phyloP scores from a whole-genome alignment of 2,329 filamentous ascomycete species.

The Helicocarpus griseus region DNA sequence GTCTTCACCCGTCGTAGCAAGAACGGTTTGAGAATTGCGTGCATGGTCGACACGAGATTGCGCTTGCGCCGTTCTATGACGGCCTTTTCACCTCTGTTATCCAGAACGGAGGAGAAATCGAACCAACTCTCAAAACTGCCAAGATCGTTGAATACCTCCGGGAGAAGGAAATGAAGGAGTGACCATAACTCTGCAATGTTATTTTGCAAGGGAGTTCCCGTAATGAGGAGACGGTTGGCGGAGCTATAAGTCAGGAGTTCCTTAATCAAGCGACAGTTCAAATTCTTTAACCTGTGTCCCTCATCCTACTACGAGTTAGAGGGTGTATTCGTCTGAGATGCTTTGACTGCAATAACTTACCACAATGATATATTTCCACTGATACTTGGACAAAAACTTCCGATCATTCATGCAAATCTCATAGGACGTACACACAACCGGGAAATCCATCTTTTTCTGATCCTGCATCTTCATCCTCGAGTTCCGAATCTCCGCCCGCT shows the following conservation, averaged over 20 bases:
- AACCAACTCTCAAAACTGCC: slow-evolving; percentile 95
- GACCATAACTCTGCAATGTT: slow-evolving; percentile 95
- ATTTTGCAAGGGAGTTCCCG: slow-evolving; percentile 90
- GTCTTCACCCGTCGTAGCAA: slow-evolving; percentile 81
- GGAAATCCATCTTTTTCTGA: slow-evolving; percentile 63
- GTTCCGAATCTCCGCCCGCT: slow-evolving; percentile 65
- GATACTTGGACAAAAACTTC: slow-evolving; percentile 67
- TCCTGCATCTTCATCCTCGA: slow-evolving; percentile 58
- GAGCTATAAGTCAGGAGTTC: slow-evolving; percentile 83
- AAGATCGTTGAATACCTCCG: slow-evolving; percentile 85
- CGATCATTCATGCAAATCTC: slow-evolving; percentile 92
- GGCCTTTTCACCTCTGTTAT: slow-evolving; percentile 68
- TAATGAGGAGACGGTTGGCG: slow-evolving; percentile 83
- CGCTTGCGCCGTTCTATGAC: slow-evolving; percentile 70
- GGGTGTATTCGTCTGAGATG: neutral
- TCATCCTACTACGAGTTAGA: slow-evolving; percentile 55
- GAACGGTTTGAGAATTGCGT: slow-evolving; percentile 86
- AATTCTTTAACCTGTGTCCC: slow-evolving; percentile 93
- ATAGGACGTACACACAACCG: slow-evolving; percentile 88
- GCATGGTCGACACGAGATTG: slow-evolving; percentile 75
- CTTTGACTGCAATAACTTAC: slow-evolving; percentile 34
- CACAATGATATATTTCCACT: slow-evolving; percentile 97
- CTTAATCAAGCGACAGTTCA: slow-evolving; percentile 83
- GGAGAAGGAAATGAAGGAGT: slow-evolving; percentile 82
- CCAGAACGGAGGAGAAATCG: slow-evolving; percentile 84